Percentiles rank a stretch among this genome's conserved stretches.
Conservation (phyloP, 2,329 filamentous ascomycete species). For the Alternaria longipes region DNA sequence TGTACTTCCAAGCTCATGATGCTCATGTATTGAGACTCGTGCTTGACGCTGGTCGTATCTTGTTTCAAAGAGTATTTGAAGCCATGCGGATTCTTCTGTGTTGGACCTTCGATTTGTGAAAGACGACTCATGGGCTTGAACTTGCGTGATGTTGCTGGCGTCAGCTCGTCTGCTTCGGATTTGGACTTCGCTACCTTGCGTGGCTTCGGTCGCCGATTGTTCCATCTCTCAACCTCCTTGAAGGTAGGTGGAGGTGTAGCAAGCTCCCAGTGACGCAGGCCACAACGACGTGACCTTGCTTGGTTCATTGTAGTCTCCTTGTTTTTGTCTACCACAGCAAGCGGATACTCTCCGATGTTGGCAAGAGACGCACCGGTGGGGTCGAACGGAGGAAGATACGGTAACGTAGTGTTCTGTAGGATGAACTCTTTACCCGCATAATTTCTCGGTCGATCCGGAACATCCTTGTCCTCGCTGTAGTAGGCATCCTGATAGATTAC, state of each 20-base stretch:
- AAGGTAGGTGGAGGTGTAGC: constrained; percentile 73
- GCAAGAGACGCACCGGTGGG: constrained; percentile 65
- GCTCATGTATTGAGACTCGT: constrained; percentile 93
- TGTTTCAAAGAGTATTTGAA: constrained; percentile 86
- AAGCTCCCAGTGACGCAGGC: constrained; percentile 79
- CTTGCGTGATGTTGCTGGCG: constrained; percentile 24
- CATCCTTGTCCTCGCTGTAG: constrained; percentile 84
- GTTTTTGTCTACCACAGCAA: constrained; percentile 59
- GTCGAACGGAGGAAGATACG: constrained; percentile 83
- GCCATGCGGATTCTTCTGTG: constrained; percentile 80
- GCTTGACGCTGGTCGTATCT: constrained; percentile 77
- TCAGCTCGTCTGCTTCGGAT: constrained; percentile 10
- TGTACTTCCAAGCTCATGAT: constrained; percentile 95
- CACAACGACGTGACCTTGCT: constrained; percentile 66
- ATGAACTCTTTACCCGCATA: constrained; percentile 90
- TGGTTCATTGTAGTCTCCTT: constrained; percentile 63
- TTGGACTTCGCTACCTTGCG: constrained; percentile 16
- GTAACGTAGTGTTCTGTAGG: constrained; percentile 76
- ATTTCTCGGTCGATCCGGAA: constrained; percentile 78
- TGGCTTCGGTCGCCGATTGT: constrained; percentile 51
- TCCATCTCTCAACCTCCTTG: constrained; percentile 75
- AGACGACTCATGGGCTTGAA: constrained; percentile 51
- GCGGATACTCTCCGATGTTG: constrained; percentile 63
- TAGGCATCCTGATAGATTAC: constrained; percentile 85
- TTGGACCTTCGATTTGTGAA: constrained; percentile 90